Evolutionary conservation across 371 early-diverging fungal species (phyloP).

Genomic region (Ordospora colligata): DNA sequence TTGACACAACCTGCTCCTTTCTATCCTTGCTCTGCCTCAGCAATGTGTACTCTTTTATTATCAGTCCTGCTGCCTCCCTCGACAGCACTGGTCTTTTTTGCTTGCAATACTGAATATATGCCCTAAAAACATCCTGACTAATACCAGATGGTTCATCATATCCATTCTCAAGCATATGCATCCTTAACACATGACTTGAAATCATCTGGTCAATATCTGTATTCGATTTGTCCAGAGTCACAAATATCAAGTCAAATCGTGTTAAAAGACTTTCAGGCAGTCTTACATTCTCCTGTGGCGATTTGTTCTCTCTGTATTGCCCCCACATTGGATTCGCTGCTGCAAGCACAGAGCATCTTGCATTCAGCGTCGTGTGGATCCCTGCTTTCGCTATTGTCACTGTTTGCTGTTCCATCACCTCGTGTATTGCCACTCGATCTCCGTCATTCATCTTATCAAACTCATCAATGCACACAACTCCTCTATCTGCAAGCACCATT

Average conservation of each 20-base stretch:
- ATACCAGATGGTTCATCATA: slow-evolving; percentile 16
- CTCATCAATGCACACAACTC: slow-evolving; percentile 97
- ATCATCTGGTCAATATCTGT: slow-evolving; percentile 64
- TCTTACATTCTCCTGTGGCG: slow-evolving; percentile 60
- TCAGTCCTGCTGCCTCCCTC: slow-evolving; percentile 45
- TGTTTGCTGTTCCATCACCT: slow-evolving; percentile 99
- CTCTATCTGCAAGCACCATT: slow-evolving; percentile 94
- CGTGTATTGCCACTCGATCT: slow-evolving; percentile 97
- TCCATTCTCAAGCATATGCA: slow-evolving; percentile 41
- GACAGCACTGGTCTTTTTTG: slow-evolving; percentile 48
- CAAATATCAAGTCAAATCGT: slow-evolving; percentile 71
- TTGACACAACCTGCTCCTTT: slow-evolving; percentile 64
- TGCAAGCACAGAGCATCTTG: slow-evolving; percentile 90
- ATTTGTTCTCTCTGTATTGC: slow-evolving; percentile 56
- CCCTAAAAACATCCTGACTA: slow-evolving; percentile 32
- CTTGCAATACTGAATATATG: slow-evolving; percentile 44
- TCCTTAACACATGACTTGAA: slow-evolving; percentile 58
- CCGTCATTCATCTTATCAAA: slow-evolving; percentile 98
- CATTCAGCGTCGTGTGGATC: slow-evolving; percentile 90
- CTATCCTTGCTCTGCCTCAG: slow-evolving; percentile 56
- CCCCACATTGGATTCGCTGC: slow-evolving; percentile 97
- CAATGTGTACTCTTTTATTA: slow-evolving; percentile 49
- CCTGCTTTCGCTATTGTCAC: slow-evolving; percentile 93
- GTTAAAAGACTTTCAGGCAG: slow-evolving; percentile 62
- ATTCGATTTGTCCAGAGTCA: slow-evolving; percentile 78